phyloP scores from a whole-genome alignment of 208 protist genomes.

The Trypanosoma congolense region DNA sequence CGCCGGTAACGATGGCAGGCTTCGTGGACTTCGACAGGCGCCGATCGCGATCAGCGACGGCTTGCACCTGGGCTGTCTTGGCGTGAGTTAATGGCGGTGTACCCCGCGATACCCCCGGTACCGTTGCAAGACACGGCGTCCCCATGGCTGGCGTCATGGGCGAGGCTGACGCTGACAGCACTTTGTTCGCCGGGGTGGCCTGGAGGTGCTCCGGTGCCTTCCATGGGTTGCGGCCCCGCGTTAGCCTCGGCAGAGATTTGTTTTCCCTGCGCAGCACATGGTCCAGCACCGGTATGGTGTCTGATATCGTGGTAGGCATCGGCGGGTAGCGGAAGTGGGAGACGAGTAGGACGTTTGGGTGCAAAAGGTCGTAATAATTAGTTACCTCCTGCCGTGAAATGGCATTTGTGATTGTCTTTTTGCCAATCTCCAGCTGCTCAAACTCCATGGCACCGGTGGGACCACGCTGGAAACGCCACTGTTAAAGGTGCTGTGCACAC shows the following conservation, averaged over 20 bases:
- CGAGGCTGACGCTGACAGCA: neutral
- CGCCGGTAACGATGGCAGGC: neutral
- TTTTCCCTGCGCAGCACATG: neutral
- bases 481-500: too few species aligned
- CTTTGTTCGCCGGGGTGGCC: neutral
- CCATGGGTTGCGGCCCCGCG: neutral
- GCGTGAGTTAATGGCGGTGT: too few species aligned
- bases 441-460: conserved; percentile 62
- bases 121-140: too few species aligned
- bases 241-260: neutral
- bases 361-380: conserved; percentile 55
- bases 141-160: too few species aligned
- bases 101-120: too few species aligned
- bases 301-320: conserved; percentile 17
- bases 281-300: conserved; percentile 17
- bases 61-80: too few species aligned
- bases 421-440: conserved; percentile 74
- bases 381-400: conserved; percentile 67
- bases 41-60: too few species aligned
- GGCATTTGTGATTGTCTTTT: conserved; percentile 35
- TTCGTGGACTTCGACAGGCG: neutral
- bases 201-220: neutral
- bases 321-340: conserved; percentile 69
- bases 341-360: conserved; percentile 57
- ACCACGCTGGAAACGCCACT: too few species aligned